Evolutionary conservation across 1,284 basidiomycete genomes (phyloP), one percentile per base, ranked within the genome.

Genomic region (Wallemia hederae): DNA sequence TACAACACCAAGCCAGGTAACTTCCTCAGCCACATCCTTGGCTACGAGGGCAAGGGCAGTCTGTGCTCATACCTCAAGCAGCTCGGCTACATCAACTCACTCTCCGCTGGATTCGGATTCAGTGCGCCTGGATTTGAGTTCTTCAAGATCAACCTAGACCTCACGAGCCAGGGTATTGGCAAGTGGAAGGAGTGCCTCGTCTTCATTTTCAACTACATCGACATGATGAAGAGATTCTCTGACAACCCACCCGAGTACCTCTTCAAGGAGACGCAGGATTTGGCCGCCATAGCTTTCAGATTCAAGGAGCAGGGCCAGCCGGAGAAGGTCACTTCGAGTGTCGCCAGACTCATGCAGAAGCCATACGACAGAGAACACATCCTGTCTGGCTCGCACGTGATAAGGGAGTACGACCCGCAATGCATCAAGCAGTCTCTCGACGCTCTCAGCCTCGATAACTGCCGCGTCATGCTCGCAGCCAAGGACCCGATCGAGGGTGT

Each of bases 21-120:
- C 63, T 85, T 90, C 69, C 69, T 98, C 22, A 77, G 81, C 1
- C 88, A 96, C 70, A 82, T 94, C 67, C 72, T 96, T 59, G 94
- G 94, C 0, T 92, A 99, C 70, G 96, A 99, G 73, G 96, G 94
- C 1, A 81, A 84, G 34, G 94, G 94, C 0, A 96, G 90, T 0
- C 74, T 98, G 55, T 78, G 91, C 65, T 88, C 88, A 1, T 88
- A 90, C 70, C 75, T 99, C 63, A 98, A 97, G 74, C 75, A 78
- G 65, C 83, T 85, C 68, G 89, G 91, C 2, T 97, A 91, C 91
- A 80, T 84, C 59, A 90, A 85, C 61, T 76, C 76, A 24, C 74
- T 99, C 58, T 80, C 78, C 61, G 77, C 82, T 49, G 88, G 86
- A 1, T 76, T 79, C 61, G 74, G 72, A 15, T 76, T 72, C 0